phyloP scores from a whole-genome alignment of 1,139 yeast genomes.

The Candida tropicalis region DNA sequence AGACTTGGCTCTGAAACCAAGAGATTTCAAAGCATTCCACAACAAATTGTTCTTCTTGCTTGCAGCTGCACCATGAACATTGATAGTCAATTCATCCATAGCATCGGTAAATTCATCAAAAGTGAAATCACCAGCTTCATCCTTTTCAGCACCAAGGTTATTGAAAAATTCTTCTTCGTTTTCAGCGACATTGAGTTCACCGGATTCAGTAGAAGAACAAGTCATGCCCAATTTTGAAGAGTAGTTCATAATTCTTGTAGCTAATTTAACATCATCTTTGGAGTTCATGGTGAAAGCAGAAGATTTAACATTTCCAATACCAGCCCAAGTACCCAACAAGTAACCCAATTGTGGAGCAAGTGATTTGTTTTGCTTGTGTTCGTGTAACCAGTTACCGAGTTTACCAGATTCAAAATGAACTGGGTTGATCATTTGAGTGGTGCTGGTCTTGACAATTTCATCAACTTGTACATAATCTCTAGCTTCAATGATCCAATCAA shows the following conservation, averaged over 20 bases:
- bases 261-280: constrained; percentile 10
- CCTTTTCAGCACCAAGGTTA: neutral
- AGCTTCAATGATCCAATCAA: constrained; percentile 41
- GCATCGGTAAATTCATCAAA: no score
- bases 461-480: constrained; percentile 25
- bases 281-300: constrained; percentile 26
- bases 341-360: constrained; percentile 29
- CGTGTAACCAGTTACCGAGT: constrained; percentile 20
- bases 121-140: neutral
- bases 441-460: constrained; percentile 22
- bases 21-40: constrained; percentile 8
- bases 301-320: constrained; percentile 19
- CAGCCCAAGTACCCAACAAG: constrained; percentile 31
- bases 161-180: neutral
- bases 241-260: constrained; percentile 1
- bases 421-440: constrained; percentile 37
- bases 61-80: neutral
- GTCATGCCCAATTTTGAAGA: constrained; percentile 4
- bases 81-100: neutral
- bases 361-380: constrained; percentile 17
- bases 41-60: constrained; percentile 8
- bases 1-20: constrained; percentile 3
- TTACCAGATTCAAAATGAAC: constrained; percentile 29
- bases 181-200: no score
- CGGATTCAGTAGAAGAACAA: neutral